Base-by-base conservation (phyloP, 805 yeast genomes). In the Jamesozyma lodderae region DNA sequence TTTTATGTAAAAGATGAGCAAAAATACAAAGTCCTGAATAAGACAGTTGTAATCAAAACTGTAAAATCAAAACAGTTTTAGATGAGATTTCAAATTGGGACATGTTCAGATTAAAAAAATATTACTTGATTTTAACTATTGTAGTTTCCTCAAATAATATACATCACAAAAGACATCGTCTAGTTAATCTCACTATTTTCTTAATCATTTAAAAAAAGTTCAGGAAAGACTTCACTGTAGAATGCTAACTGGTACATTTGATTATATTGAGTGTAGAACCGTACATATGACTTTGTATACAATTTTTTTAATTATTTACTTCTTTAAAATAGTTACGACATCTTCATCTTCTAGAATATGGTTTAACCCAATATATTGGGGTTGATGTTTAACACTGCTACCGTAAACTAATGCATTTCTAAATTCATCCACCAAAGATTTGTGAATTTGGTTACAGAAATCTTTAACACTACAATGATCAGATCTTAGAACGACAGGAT, bases 361-460 rank as follows among this genome's bases (percentile, higher is more conserved):
- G 33, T 72, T 62, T 49, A 92, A 69, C 21, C 98, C 98, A 33
- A 90, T 97, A 49, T 80, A 77, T 66, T 92, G 98, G 13, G 97
- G 97, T 64, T 90, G 96, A 62, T 92, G 98, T 68, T 92, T 92
- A 37, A 90, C 97, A 59, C 94, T 82, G 22, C 82, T 74, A 26
- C 99, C 99, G 57, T 70, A 92, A 1, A 92, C 98, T 44, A 86
- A 73, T 1, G 98, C 98, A 51, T 77, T 81, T 64, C 86, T 82
- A 64, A 92, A 92, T 55, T 92, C 95, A 31, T 82, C 94, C 28
- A 92, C 94, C 57, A 92, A 70, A 29, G 90, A 79, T 66, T 90
- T 92, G 69, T 92, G 99, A 52, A 92, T 92, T 47, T 87, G 81
- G 62, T 86, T 84, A 78, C 98, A 92, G 61, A 92, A 92, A 61